These are phyloP conservation scores for Zhuliangozyma parablackwelliae DNA, from an alignment of 1,139 yeast species.

Conservation along the genomic window DNA sequence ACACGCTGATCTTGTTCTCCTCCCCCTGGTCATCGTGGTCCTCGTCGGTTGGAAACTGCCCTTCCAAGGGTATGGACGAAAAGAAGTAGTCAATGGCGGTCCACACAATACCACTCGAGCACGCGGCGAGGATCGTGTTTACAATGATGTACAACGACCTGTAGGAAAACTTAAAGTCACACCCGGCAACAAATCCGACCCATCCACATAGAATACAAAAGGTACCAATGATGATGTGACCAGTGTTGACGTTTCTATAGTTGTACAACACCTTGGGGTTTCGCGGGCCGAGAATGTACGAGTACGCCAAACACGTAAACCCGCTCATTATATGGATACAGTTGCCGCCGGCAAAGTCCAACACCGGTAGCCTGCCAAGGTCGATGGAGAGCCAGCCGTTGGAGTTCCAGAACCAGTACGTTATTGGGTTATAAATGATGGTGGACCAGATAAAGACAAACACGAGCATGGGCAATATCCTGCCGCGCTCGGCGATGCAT, in stretches of 20 bases:
- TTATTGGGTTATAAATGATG: constrained; percentile 58
- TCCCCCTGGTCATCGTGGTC: neutral
- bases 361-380: constrained; percentile 24
- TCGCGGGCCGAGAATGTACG: constrained; percentile 54
- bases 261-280: constrained; percentile 35
- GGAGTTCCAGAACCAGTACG: constrained; percentile 63
- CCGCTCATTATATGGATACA: constrained; percentile 63
- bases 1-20: neutral
- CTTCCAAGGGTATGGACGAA: constrained; percentile 37
- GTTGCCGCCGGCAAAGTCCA: constrained; percentile 65
- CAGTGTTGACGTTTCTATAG: constrained; percentile 35
- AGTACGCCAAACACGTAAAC: constrained; percentile 55
- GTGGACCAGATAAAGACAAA: constrained; percentile 54
- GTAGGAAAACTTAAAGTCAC: constrained; percentile 38
- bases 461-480: constrained; percentile 49
- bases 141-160: constrained; percentile 30
- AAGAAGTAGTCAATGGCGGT: constrained; percentile 35
- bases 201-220: constrained; percentile 36
- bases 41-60: constrained; percentile 6
- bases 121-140: constrained; percentile 34
- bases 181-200: constrained; percentile 45
- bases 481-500: constrained; percentile 56
- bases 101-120: constrained; percentile 37
- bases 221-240: constrained; percentile 52
- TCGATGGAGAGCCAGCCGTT: constrained; percentile 54